These are phyloP conservation scores for Thielaviopsis ethacetica DNA, from an alignment of 2,329 filamentous ascomycete genomes.

Conservation along the genomic window DNA sequence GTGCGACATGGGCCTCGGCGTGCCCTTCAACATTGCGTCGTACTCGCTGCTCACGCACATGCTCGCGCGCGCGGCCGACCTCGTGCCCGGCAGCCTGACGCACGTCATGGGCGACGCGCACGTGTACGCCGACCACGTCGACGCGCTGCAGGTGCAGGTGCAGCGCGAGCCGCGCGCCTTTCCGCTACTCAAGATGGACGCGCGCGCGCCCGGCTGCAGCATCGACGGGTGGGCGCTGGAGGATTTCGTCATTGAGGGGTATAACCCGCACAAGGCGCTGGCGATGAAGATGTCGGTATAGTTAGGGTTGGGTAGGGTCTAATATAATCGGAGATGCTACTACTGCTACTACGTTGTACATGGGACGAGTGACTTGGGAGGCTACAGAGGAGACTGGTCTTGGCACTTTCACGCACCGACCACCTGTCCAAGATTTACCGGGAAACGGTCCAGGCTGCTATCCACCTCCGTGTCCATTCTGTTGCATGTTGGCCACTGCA, in stretches of 20 bases:
- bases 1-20: slow-evolving; percentile 93
- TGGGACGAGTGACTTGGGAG: too few relatives aligned
- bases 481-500: too few relatives aligned
- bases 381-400: too few relatives aligned
- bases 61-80: slow-evolving; percentile 70
- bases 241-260: slow-evolving; percentile 76
- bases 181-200: slow-evolving; percentile 54
- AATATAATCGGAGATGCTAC: background rate
- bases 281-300: slow-evolving; percentile 98
- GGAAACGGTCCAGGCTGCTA: background rate
- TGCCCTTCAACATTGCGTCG: slow-evolving; percentile 93
- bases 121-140: slow-evolving; percentile 83
- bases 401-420: too few relatives aligned
- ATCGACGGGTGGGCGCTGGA: slow-evolving; percentile 85
- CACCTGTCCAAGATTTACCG: too few relatives aligned
- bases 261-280: slow-evolving; percentile 81
- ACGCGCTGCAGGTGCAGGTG: slow-evolving; percentile 68
- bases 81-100: slow-evolving; percentile 73
- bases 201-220: slow-evolving; percentile 47
- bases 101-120: slow-evolving; percentile 99
- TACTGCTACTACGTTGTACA: background rate
- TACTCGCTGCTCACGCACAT: slow-evolving; percentile 94
- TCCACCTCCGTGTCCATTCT: background rate
- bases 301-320: background rate
- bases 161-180: slow-evolving; percentile 67